Evolutionary conservation across 2,329 filamentous ascomycete species (phyloP).

Genomic region (Stagonosporopsis vannaccii): DNA sequence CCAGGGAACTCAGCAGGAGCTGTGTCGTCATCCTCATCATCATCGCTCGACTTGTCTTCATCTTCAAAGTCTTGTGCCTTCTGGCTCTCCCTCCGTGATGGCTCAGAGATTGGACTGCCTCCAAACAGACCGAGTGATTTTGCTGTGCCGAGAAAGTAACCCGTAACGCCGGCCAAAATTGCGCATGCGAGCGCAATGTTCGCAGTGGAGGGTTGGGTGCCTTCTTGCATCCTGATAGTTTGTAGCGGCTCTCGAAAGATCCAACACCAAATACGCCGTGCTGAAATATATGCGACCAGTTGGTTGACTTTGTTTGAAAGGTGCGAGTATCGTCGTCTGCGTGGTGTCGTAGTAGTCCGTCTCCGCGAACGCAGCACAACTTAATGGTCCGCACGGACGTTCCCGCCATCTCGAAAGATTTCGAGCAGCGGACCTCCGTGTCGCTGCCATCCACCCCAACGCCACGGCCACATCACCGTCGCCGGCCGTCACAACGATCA

Average conservation of each 20-base stretch:
- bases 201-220: constrained; percentile 59
- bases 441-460: constrained; percentile 21
- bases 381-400: constrained; percentile 2
- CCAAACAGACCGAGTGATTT: constrained; percentile 76
- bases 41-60: constrained; percentile 29
- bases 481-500: constrained; percentile 23
- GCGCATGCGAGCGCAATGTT: constrained; percentile 75
- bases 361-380: neutral
- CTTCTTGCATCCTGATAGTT: constrained; percentile 41
- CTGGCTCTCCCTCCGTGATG: constrained; percentile 21
- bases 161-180: constrained; percentile 75
- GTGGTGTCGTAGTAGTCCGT: neutral
- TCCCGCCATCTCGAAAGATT: constrained; percentile 25
- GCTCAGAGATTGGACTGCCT: constrained; percentile 54
- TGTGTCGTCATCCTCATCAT: constrained; percentile 37
- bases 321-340: neutral
- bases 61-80: constrained; percentile 37
- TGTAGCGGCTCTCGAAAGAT: too few relatives aligned
- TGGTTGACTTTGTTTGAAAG: neutral
- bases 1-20: constrained; percentile 55
- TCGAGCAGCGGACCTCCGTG: constrained; percentile 33
- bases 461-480: constrained; percentile 24
- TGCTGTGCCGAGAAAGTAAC: constrained; percentile 74
- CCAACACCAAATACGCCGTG: neutral
- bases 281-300: neutral